Evolutionary conservation across 176 grass and related monocot species (phyloP), one percentile per base, ranked within the genome.

Genomic region (Cocos nucifera): DNA sequence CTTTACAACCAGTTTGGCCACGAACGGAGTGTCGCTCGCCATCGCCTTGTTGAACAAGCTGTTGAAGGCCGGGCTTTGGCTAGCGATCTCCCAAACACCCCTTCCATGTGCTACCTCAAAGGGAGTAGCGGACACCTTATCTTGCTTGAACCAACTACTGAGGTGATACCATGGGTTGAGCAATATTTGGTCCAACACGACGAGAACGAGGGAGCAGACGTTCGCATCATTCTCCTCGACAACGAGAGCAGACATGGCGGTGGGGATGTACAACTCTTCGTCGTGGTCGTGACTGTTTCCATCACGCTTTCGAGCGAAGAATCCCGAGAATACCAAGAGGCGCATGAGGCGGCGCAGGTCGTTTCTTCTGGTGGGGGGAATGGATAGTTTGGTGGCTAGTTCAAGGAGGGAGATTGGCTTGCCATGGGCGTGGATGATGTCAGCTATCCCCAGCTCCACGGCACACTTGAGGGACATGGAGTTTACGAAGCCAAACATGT

Each of bases 281-380:
- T 44, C 5, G 17, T 44, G 9, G 35, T 44, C 35, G 2, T 12
- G 35, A 12, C 48, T 58, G 16, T 1, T 18, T 14, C 27, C 35
- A 9, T 44, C 6, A 15, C 5, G 1, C 7, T 54, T 12, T 3
- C 9, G 35, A 52, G 53, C 17, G 24, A 79, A 79, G 67, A 53
- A 35, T 10, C 68, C 76, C 1, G 35, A 19, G 15, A 50, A 27
- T 3, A 54, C 54, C n/a, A 79, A 51, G 19, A 72, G 15, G 18
- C 76, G 60, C 76, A 79, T 71, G 22, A 79, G 28, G 4, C 76
- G 67, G 17, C 69, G 52, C 22, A 79, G 29, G 53, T 51, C 8
- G 19, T 15, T 15, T 6, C 6, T 27, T 19, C 56, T 71, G 20
- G 22, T 12, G 0, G 66, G 51, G 9, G 68, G 67, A 17, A 79